A percentile compares a stretch with the other conserved stretches of the same genome.
Evolutionary conservation across 176 grass and related monocot species (phyloP).

Genomic region (Leersia perrieri): DNA sequence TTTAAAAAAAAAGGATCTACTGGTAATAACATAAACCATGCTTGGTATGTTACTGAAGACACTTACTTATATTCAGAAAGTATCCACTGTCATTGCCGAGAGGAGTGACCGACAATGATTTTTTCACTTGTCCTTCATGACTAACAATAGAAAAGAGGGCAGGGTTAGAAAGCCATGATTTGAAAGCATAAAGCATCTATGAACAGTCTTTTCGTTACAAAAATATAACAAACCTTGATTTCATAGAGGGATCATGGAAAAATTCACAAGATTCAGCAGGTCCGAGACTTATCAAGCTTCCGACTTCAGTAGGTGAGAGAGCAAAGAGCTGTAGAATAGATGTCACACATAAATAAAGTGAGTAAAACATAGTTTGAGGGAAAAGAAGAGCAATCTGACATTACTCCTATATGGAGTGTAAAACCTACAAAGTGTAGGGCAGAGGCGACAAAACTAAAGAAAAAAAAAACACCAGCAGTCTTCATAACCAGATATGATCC

Average conservation of each 20-base stretch:
- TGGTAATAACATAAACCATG: not conserved
- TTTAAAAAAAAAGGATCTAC: conserved; percentile 6
- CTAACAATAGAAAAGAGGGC: conserved; percentile 17
- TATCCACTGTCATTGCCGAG: conserved; percentile 59
- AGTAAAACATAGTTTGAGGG: not conserved
- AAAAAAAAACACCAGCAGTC: not conserved
- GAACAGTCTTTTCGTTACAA: not conserved
- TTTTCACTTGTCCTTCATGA: conserved; percentile 85
- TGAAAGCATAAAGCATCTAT: not conserved
- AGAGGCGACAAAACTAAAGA: not conserved
- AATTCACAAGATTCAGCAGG: conserved; percentile 96
- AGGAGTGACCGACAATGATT: conserved; percentile 65
- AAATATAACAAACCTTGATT: conserved; percentile 70
- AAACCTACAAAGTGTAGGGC: not conserved
- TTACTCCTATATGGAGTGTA: not conserved
- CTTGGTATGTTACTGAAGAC: not conserved
- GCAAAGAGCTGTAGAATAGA: conserved; percentile 62
- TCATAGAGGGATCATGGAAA: conserved; percentile 97
- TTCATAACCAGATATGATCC: not conserved
- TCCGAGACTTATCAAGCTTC: conserved; percentile 79
- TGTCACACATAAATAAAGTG: conserved; percentile 8
- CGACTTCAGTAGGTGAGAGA: conserved; percentile 90
- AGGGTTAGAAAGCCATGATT: conserved; percentile 3
- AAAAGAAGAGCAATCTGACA: not conserved
- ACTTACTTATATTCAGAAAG: conserved; percentile 83